Evolutionary conservation across 2,329 filamentous ascomycete species (phyloP), one percentile per base, ranked within the genome.

Genomic region (Onygenales sp.): DNA sequence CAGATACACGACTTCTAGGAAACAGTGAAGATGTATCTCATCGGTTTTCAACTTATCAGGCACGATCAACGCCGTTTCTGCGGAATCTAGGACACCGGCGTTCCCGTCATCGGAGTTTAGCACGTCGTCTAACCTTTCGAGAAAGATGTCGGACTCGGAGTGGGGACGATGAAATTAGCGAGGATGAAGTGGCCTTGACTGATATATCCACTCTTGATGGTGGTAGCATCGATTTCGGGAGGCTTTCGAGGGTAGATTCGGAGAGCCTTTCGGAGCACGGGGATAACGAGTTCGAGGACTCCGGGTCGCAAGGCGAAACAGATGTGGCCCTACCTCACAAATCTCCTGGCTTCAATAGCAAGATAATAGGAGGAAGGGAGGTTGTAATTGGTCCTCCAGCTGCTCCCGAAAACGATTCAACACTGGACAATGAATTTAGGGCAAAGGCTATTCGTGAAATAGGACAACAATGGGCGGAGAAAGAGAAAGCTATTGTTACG

Each of bases 401-500:
- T 14, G 5, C 42, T 14, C 14, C 5, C 14, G 21, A 3, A 9
- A 13, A 11, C 42, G 42, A 17, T 44, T 17, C 14, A 11, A 27
- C n/a, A 11, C n/a, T 3, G 42, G 14, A 39, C 36, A 39, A 39
- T 39, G 36, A 39, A 10, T 39, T 44, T 14, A 44, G 42, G 14
- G 42, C 42, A 17, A 44, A 39, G 17, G 8, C 46, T 35, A 36
- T 51, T 17, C 49, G 49, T 2, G 17, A n/a, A 14, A 51, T 51
- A 33, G 73, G 71, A 2, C 71, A 73, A 52, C 64, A 67, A 45
- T 66, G 71, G 35, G 74, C 73, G 2, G 67, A 74, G 36, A 68
- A 72, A 57, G 70, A 66, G 5, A 72, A 72, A 5, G 68, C 64
- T 38, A 74, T 77, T 21, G 66, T 76, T 13, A 72, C 71, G 36